Percentiles rank a stretch among this genome's conserved stretches.
Conservation (phyloP, 176 grass and related monocot genomes). For the Dendrocalamus sinicus region DNA sequence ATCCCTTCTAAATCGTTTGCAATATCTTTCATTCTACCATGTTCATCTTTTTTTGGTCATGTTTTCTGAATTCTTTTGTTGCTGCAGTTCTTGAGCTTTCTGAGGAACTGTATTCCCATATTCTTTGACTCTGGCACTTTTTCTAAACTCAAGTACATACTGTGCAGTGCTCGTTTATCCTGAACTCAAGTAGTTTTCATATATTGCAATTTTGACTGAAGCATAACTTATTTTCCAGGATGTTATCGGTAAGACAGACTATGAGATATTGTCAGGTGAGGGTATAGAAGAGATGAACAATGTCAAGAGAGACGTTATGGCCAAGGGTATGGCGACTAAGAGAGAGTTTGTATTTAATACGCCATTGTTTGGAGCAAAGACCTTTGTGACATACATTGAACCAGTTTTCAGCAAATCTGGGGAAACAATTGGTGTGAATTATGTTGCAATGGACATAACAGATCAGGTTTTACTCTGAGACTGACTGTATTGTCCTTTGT, state of each 20-base stretch:
- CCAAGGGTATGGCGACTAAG: slow-evolving; percentile 66
- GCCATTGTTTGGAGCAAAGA: slow-evolving; percentile 88
- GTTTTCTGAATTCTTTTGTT: no score
- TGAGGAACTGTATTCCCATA: no score
- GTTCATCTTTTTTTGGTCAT: no score
- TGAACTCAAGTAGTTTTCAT: slow-evolving; percentile 28
- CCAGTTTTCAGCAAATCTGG: slow-evolving; percentile 79
- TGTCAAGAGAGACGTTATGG: slow-evolving; percentile 82
- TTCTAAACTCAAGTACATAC: not conserved
- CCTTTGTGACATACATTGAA: slow-evolving; percentile 90
- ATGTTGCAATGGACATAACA: slow-evolving; percentile 86
- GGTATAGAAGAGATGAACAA: slow-evolving; percentile 86
- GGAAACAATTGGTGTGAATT: slow-evolving; percentile 88
- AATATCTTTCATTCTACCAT: no score
- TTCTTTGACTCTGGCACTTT: no score
- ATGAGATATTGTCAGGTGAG: slow-evolving; percentile 76
- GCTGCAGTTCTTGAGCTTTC: no score
- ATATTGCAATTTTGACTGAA: slow-evolving; percentile 33
- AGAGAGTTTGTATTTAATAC: slow-evolving; percentile 83
- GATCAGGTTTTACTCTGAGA: slow-evolving; percentile 55
- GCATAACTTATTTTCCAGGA: slow-evolving; percentile 61
- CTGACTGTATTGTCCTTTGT: slow-evolving; percentile 5
- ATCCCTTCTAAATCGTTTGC: no score
- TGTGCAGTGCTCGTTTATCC: not conserved
- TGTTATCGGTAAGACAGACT: slow-evolving; percentile 93